Conservation (phyloP, 176 grass and related monocot genomes). For the Carex myosuroides region DNA sequence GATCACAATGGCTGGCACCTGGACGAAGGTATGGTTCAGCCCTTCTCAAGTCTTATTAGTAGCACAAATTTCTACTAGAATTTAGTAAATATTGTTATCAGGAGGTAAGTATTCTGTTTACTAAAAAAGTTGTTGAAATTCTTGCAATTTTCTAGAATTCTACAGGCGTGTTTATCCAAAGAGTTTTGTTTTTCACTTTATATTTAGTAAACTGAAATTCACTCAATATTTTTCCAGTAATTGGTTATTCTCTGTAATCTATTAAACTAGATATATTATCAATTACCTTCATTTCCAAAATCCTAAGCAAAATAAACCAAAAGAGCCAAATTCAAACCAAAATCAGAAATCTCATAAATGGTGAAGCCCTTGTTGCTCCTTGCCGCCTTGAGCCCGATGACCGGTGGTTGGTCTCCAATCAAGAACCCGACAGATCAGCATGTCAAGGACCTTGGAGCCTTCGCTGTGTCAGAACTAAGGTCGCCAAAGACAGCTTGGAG, state of each 20-base stretch:
- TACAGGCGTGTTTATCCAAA: no score
- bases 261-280: not conserved
- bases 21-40: conserved; percentile 40
- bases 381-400: not conserved
- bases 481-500: conserved; percentile 6
- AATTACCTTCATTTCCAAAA: not conserved
- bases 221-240: not conserved
- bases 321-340: not conserved
- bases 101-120: not conserved
- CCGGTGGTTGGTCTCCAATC: conserved; percentile 12
- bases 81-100: not conserved
- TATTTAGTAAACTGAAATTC: not conserved
- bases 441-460: conserved; percentile 23
- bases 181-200: not conserved
- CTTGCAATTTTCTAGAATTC: not conserved
- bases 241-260: not conserved
- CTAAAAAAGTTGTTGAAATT: not conserved
- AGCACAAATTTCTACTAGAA: not conserved
- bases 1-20: conserved; percentile 35
- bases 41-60: not conserved
- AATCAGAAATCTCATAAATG: not conserved
- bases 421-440: conserved; percentile 12
- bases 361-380: not conserved
- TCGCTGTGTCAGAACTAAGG: conserved; percentile 31
- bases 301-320: not conserved